phyloP scores from a whole-genome alignment of 2,329 filamentous ascomycete species.

The Fusarium tanahbumbuense region DNA sequence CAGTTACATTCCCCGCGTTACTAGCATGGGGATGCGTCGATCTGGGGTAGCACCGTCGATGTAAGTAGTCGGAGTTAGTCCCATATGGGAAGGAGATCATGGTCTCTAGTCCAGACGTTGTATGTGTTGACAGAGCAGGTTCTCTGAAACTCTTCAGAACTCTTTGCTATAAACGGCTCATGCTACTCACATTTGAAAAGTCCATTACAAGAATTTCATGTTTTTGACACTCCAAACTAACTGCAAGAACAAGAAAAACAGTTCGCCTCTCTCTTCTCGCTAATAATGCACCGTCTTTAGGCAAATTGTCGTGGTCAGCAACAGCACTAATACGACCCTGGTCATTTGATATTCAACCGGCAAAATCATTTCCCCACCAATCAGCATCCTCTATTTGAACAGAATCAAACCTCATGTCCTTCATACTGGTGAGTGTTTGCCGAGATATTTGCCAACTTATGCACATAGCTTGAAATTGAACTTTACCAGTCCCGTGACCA shows the following conservation, averaged over 20 bases:
- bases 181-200: neutral
- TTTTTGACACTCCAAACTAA: neutral
- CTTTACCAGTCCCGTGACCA: conserved; percentile 50
- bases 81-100: conserved; percentile 7
- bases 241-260: neutral
- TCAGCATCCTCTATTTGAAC: neutral
- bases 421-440: neutral
- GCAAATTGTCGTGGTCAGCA: conserved; percentile 15
- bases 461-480: conserved; percentile 32
- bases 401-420: neutral
- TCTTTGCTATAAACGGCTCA: neutral
- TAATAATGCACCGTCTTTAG: conserved; percentile 8
- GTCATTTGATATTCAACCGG: neutral
- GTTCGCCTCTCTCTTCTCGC: neutral
- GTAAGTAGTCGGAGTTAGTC: conserved; percentile 7
- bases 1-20: conserved; percentile 11
- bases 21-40: conserved; percentile 7
- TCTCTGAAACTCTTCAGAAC: neutral
- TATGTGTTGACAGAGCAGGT: neutral
- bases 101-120: neutral
- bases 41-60: conserved; percentile 21
- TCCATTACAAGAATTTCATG: accelerated
- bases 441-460: neutral
- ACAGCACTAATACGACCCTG: conserved; percentile 6
- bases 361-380: conserved; percentile 16